Evolutionary conservation across 495 filamentous ascomycete species (phyloP).

Genomic region (Lentithecium fluviatile): DNA sequence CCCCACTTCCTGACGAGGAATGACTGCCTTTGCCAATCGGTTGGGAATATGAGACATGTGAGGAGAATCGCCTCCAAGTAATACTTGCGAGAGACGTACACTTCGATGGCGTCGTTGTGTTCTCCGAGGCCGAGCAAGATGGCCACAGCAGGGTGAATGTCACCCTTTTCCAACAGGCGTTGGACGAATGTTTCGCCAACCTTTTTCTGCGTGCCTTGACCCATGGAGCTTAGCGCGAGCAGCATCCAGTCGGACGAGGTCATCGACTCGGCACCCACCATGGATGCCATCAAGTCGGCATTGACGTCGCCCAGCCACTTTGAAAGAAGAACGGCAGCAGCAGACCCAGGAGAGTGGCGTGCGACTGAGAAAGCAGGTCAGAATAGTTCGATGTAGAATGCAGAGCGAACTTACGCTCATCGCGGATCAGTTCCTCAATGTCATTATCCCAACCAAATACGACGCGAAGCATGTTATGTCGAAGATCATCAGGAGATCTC

Average conservation of each 20-base stretch:
- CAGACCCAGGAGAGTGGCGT: conserved; percentile 68
- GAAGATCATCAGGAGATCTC: conserved; percentile 78
- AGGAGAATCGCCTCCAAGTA: conserved; percentile 89
- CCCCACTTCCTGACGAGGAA: conserved; percentile 92
- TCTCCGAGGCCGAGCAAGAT: conserved; percentile 91
- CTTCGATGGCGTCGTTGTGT: conserved; percentile 90
- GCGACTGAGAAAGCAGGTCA: conserved; percentile 50
- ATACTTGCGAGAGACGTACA: conserved; percentile 87
- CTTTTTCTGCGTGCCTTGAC: conserved; percentile 76
- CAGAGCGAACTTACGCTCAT: conserved; percentile 61
- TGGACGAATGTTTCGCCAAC: conserved; percentile 91
- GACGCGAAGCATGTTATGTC: conserved; percentile 86
- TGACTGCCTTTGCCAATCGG: conserved; percentile 86
- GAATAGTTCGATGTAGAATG: not conserved
- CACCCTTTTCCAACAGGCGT: conserved; percentile 81
- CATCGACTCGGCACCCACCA: conserved; percentile 72
- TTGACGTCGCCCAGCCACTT: conserved; percentile 92
- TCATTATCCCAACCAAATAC: conserved; percentile 96
- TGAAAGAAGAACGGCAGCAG: conserved; percentile 73
- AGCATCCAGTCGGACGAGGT: conserved; percentile 96
- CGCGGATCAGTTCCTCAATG: conserved; percentile 75
- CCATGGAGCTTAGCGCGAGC: conserved; percentile 85
- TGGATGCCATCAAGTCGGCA: conserved; percentile 74
- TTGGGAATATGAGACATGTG: conserved; percentile 61
- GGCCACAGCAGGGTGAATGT: conserved; percentile 86